Percentiles rank a stretch among this genome's conserved stretches.
Conservation (phyloP, 768 basidiomycete species). For the Dentipellis sp. region DNA sequence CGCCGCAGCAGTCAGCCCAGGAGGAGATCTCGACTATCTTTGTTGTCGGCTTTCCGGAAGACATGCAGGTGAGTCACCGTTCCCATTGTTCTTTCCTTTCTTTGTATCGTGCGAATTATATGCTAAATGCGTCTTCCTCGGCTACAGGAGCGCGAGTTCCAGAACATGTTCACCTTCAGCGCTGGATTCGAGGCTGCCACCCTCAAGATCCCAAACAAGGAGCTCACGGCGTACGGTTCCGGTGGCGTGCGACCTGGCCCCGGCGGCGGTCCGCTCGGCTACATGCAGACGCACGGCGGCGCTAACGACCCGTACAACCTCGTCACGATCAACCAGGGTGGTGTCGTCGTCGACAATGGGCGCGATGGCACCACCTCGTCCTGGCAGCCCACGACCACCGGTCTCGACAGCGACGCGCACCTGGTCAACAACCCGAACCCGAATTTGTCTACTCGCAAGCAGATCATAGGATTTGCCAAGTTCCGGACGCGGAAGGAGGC, state of each 20-base stretch:
- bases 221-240: constrained; percentile 65
- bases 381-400: constrained; percentile 31
- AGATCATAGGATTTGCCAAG: constrained; percentile 98
- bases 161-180: constrained; percentile 98
- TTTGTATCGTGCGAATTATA: constrained; percentile 6
- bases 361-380: constrained; percentile 65
- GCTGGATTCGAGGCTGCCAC: constrained; percentile 95
- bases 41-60: constrained; percentile 97
- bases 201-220: constrained; percentile 93
- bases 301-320: constrained; percentile 79
- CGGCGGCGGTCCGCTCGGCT: constrained; percentile 10
- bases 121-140: constrained; percentile 9
- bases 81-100: not conserved
- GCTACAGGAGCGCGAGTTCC: constrained; percentile 91
- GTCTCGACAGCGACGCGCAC: constrained; percentile 18
- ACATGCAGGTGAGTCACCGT: constrained; percentile 72
- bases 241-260: constrained; percentile 10
- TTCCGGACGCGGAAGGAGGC: constrained; percentile 86
- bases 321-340: constrained; percentile 75
- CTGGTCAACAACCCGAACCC: constrained; percentile 12
- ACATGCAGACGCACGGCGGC: constrained; percentile 28
- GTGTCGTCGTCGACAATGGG: constrained; percentile 71
- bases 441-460: constrained; percentile 63
- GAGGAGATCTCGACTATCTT: constrained; percentile 98
- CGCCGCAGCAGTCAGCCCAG: constrained; percentile 26